Percentiles rank a stretch among this genome's conserved stretches.
Evolutionary conservation across 345 rosid species (phyloP).

Genomic region (Microcos paniculata): DNA sequence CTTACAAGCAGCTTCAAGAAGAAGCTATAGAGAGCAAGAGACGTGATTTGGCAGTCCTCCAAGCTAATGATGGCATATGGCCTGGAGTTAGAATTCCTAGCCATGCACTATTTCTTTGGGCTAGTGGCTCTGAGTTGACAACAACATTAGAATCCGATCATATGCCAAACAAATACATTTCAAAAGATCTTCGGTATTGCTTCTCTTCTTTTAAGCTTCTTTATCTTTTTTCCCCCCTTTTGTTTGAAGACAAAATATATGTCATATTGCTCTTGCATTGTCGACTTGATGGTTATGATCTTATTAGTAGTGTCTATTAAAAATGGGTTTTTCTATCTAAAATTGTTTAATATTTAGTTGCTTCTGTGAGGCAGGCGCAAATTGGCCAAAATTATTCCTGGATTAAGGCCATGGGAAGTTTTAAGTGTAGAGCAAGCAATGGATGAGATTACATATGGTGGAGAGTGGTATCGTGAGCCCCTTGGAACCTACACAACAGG

Average conservation of each 20-base stretch:
- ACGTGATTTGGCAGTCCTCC: constrained; percentile 78
- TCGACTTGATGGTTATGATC: not conserved
- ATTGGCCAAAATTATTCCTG: constrained; percentile 71
- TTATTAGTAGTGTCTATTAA: not conserved
- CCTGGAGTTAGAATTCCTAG: constrained; percentile 87
- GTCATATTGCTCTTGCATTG: not conserved
- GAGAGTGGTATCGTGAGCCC: constrained; percentile 87
- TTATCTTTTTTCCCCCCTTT: not conserved
- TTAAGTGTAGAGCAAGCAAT: constrained; percentile 91
- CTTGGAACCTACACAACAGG: constrained; percentile 75
- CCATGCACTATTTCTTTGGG: constrained; percentile 94
- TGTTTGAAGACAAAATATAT: constrained; percentile 5
- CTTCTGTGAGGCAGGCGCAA: constrained; percentile 42
- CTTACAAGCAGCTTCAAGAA: constrained; percentile 73
- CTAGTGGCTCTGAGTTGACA: constrained; percentile 85
- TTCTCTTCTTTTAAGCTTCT: not conserved
- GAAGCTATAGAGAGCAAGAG: constrained; percentile 83
- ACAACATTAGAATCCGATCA: constrained; percentile 70
- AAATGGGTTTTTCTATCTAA: not conserved
- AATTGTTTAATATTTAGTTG: constrained; percentile 4
- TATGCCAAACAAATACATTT: constrained; percentile 94
- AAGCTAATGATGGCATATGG: constrained; percentile 91
- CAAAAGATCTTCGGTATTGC: constrained; percentile 72
- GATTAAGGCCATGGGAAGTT: constrained; percentile 97
- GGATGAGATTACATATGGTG: constrained; percentile 79